Evolutionary conservation across 2,329 filamentous ascomycete genomes (phyloP).

Genomic region (Trichoderma lentiforme): DNA sequence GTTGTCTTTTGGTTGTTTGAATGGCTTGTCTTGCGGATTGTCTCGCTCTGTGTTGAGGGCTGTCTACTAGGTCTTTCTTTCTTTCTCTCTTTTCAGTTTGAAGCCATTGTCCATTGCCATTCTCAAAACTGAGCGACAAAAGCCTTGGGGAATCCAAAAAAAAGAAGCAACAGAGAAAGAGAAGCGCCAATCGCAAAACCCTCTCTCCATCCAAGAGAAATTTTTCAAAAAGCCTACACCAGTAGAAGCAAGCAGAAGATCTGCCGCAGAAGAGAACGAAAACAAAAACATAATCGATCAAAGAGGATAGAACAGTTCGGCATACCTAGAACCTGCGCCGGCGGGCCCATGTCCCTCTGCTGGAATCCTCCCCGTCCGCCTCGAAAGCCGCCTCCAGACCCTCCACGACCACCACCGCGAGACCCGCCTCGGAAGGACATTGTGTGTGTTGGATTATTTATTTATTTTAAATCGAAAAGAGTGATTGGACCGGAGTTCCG

Average conservation of each 20-base stretch:
- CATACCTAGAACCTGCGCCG: conserved; percentile 37
- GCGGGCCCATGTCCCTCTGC: conserved; percentile 40
- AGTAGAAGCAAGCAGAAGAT: neutral
- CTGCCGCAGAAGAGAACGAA: neutral
- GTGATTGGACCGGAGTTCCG: neutral
- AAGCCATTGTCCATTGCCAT: neutral
- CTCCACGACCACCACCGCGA: conserved; percentile 30
- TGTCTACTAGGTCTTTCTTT: no score
- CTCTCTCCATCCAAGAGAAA: neutral
- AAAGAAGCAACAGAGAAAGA: neutral
- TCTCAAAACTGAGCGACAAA: neutral
- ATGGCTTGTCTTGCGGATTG: neutral
- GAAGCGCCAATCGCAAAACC: neutral
- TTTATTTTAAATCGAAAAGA: neutral
- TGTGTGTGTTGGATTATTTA: neutral
- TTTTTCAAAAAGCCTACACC: neutral
- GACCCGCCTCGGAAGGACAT: conserved; percentile 37
- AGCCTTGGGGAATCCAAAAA: rapidly evolving
- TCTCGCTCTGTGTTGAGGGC: neutral
- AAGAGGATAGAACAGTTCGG: neutral
- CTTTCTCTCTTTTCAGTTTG: neutral
- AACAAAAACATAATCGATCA: neutral
- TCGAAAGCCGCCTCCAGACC: conserved; percentile 32
- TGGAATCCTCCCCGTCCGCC: conserved; percentile 40
- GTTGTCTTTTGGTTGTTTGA: neutral